Base-by-base conservation (phyloP, 306 rosid genomes). In the Neltuma alba region DNA sequence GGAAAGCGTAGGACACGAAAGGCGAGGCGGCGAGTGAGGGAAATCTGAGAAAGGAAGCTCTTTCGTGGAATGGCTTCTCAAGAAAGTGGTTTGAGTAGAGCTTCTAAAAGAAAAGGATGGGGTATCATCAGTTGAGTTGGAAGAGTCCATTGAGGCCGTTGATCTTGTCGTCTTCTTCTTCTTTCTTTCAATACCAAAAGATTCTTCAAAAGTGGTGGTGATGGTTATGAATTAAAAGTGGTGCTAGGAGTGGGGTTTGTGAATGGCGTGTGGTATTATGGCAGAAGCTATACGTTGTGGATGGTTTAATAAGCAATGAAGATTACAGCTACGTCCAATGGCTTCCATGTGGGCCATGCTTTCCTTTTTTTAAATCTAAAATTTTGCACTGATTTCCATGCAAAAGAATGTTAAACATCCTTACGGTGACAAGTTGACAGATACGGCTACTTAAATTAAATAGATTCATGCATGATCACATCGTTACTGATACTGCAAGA, bases 1-100 rank as follows among this genome's bases (percentile, higher is more conserved):
- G 63, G 92, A 83, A 40, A 88, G 86, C 15, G 88, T 88, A 7
- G 94, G 88, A 63, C 77, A 72, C 36, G 83, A 83, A 14, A 84
- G 89, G 71, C 86, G 88, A 20, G 93, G 92, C 15, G 95, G 92
- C 55, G 89, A 87, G 80, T 63, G 82, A 23, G 85, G 87, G 13
- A 88, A 79, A 10, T 81, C 83, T 11, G 91, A 80, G 85, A 89
- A 85, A 44, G 93, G 76, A 2, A 87, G 75, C 60, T 91, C 93
- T 82, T 85, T 91, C 27, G 97, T 82, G 50, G 99, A 92, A 48
- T 58, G 87, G 91, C 95, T 89, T 85, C 97, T 80, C 50, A 88
- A 73, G 72, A 86, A 65, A 76, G 44, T 82, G 89, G 42, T 72
- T 55, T 72, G 74, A 52, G 78, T 40, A 65, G 80, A 52, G 37